Percentiles rank a stretch among this genome's conserved stretches.
These are phyloP conservation scores for Cercophora samala DNA, from an alignment of 495 filamentous ascomycete genomes.

Conservation along the genomic window DNA sequence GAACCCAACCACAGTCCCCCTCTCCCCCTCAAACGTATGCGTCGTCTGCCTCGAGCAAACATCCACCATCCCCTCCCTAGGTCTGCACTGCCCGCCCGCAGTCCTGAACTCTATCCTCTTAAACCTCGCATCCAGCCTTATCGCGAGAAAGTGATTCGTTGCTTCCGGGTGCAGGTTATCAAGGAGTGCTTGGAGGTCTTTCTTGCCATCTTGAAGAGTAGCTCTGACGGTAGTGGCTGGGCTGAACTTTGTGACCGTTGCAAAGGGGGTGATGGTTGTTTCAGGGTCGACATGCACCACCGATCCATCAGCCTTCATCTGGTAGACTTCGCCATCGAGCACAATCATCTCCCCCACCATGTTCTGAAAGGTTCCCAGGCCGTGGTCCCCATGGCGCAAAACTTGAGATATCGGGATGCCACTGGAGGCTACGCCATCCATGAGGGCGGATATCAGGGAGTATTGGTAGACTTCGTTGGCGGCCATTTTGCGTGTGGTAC, in stretches of 20 bases:
- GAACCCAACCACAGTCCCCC: slow-evolving; percentile 50
- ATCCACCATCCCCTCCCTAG: slow-evolving; percentile 40
- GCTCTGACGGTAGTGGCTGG: slow-evolving; percentile 26
- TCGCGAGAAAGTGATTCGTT: slow-evolving; percentile 40
- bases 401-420: slow-evolving; percentile 40
- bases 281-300: slow-evolving; percentile 27
- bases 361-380: slow-evolving; percentile 49
- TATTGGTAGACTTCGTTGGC: slow-evolving; percentile 52
- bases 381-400: slow-evolving; percentile 46
- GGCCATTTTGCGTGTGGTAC: slow-evolving; percentile 18
- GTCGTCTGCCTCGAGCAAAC: slow-evolving; percentile 42
- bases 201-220: slow-evolving; percentile 30
- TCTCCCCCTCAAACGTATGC: slow-evolving; percentile 33
- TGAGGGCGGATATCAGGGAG: slow-evolving; percentile 49
- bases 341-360: slow-evolving; percentile 54
- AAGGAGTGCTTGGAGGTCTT: slow-evolving; percentile 37
- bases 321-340: slow-evolving; percentile 47
- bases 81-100: slow-evolving; percentile 33
- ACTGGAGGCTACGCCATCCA: slow-evolving; percentile 47
- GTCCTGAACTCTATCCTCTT: slow-evolving; percentile 39
- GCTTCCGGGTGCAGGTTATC: slow-evolving; percentile 35
- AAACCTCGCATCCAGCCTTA: slow-evolving; percentile 41
- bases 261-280: slow-evolving; percentile 40
- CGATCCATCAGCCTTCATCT: slow-evolving; percentile 43
- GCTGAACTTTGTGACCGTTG: slow-evolving; percentile 41